phyloP scores from a whole-genome alignment of 768 basidiomycete genomes.

The Suillus tomentosus region DNA sequence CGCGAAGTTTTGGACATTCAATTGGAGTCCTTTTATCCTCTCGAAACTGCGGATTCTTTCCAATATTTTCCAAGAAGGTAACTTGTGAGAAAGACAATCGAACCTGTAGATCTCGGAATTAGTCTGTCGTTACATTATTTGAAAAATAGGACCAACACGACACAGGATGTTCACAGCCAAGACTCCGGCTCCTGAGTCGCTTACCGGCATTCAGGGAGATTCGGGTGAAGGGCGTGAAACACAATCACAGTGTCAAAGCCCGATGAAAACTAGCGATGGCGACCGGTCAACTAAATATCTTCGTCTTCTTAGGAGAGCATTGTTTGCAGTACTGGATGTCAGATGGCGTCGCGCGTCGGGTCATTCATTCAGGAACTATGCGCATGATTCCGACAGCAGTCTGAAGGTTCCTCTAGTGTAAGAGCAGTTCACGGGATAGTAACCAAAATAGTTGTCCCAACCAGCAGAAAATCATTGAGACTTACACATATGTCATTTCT shows the following conservation, averaged over 20 bases:
- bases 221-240: background rate
- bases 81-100: slow-evolving; percentile 15
- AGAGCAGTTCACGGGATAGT: slow-evolving; percentile 15
- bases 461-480: slow-evolving; percentile 5
- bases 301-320: slow-evolving; percentile 5
- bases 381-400: slow-evolving; percentile 16
- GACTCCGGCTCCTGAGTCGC: slow-evolving; percentile 19
- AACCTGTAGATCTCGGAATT: slow-evolving; percentile 21
- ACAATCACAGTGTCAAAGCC: background rate
- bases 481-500: slow-evolving; percentile 20
- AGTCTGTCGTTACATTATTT: slow-evolving; percentile 13
- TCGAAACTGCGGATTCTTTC: slow-evolving; percentile 13
- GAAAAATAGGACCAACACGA: slow-evolving; percentile 7
- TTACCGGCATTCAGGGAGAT: slow-evolving; percentile 10
- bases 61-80: slow-evolving; percentile 12
- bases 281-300: slow-evolving; percentile 5
- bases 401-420: background rate
- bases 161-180: slow-evolving; percentile 19
- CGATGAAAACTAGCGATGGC: background rate
- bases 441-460: slow-evolving; percentile 17
- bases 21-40: slow-evolving; percentile 27
- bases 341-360: background rate
- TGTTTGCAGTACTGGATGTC: background rate
- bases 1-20: slow-evolving; percentile 1
- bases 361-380: background rate